phyloP scores from a whole-genome alignment of 139 green algal genomes.

The Eudorina sp. region DNA sequence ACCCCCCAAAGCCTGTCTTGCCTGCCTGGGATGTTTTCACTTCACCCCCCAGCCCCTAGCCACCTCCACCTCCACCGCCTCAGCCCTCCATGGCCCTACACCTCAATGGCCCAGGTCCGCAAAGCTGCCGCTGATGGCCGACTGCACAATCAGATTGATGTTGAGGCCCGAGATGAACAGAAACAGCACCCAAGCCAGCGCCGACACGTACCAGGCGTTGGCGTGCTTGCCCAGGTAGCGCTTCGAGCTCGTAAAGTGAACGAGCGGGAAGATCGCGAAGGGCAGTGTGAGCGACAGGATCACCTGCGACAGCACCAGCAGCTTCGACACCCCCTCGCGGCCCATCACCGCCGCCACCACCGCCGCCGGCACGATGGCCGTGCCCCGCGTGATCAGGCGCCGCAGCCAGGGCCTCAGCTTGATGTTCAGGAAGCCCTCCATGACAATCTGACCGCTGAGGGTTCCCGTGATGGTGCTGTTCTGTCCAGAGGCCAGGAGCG shows the following conservation, averaged over 20 bases:
- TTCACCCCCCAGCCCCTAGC: too few species aligned
- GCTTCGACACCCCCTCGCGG: slow-evolving; percentile 60
- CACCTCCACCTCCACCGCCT: too few species aligned
- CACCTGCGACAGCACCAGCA: slow-evolving; percentile 74
- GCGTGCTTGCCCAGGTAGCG: slow-evolving; percentile 64
- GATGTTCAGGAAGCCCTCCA: slow-evolving; percentile 75
- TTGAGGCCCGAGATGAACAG: slow-evolving; percentile 71
- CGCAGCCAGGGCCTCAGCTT: slow-evolving; percentile 64
- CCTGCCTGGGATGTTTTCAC: too few species aligned
- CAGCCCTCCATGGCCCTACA: too few species aligned
- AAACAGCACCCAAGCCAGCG: slow-evolving; percentile 51
- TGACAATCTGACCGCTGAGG: slow-evolving; percentile 68
- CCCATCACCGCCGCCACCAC: slow-evolving; percentile 72
- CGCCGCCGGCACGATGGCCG: slow-evolving; percentile 70
- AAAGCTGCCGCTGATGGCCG: slow-evolving; percentile 6
- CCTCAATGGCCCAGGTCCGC: slow-evolving; percentile 3
- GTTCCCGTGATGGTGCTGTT: slow-evolving; percentile 73
- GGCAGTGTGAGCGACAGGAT: slow-evolving; percentile 76
- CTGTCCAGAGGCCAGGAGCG: slow-evolving; percentile 67
- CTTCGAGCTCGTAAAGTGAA: slow-evolving; percentile 73
- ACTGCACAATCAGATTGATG: slow-evolving; percentile 61
- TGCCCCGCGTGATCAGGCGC: slow-evolving; percentile 61
- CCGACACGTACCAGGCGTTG: slow-evolving; percentile 50
- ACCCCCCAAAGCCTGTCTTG: too few species aligned
- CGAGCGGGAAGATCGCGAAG: slow-evolving; percentile 75